These are phyloP conservation scores for Vanilla planifolia DNA, from an alignment of 106 monocot species.

Conservation along the genomic window DNA sequence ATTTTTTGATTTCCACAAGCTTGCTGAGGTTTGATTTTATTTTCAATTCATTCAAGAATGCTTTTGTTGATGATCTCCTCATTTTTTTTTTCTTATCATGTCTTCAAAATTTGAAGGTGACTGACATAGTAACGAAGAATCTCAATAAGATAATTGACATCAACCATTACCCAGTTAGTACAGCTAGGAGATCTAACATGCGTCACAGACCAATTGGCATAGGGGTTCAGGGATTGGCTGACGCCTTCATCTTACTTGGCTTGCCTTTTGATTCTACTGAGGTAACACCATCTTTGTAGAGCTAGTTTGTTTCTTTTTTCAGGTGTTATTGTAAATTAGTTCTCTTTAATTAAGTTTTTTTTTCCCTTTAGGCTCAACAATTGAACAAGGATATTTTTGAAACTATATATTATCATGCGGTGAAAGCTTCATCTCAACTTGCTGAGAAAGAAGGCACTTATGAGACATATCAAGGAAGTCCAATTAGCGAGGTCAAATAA, in stretches of 20 bases:
- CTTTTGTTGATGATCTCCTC: neutral
- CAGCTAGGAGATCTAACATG: conserved; percentile 65
- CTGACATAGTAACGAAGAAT: conserved; percentile 60
- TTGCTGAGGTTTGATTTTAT: conserved; percentile 60
- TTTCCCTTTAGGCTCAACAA: conserved; percentile 43
- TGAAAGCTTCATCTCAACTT: conserved; percentile 56
- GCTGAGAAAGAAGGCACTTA: conserved; percentile 68
- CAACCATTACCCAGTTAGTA: conserved; percentile 88
- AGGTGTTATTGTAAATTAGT: neutral
- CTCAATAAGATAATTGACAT: conserved; percentile 97
- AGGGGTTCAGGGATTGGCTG: conserved; percentile 86
- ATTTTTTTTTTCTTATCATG: neutral
- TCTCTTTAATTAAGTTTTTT: neutral
- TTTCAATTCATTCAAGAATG: neutral
- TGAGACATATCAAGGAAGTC: conserved; percentile 73
- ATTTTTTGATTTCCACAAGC: conserved; percentile 86
- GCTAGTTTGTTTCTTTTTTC: no score
- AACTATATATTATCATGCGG: conserved; percentile 70
- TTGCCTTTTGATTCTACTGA: conserved; percentile 81
- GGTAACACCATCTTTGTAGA: conserved; percentile 21
- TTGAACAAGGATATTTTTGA: conserved; percentile 82
- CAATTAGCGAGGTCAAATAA: conserved; percentile 54
- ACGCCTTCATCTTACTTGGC: conserved; percentile 80
- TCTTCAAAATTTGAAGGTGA: conserved; percentile 60
- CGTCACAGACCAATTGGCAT: conserved; percentile 85